phyloP scores from a whole-genome alignment of 225 moss, liverwort and hornwort genomes.

The Anthoceros angustus region DNA sequence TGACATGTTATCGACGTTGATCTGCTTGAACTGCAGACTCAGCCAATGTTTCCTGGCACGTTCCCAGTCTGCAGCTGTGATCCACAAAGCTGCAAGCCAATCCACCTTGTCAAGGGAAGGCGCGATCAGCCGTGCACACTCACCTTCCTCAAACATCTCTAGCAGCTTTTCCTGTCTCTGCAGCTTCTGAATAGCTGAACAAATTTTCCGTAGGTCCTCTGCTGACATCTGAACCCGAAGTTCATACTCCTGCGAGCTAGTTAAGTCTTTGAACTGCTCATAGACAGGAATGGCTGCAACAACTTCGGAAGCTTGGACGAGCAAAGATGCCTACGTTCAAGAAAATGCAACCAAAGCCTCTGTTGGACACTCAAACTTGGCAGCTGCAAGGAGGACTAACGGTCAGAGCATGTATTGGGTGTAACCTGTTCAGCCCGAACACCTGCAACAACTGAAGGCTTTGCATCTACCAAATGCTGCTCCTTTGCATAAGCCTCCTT shows the following conservation, averaged over 20 bases:
- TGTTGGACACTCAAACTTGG: background rate
- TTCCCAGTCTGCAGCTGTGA: slow-evolving; percentile 28
- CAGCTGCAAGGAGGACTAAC: background rate
- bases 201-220: slow-evolving; percentile 12
- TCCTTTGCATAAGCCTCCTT: slow-evolving; percentile 15
- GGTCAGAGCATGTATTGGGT: background rate
- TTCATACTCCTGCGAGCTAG: slow-evolving; percentile 24
- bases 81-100: slow-evolving; percentile 22
- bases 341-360: background rate
- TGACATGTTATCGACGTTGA: slow-evolving; percentile 28
- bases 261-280: slow-evolving; percentile 14
- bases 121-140: slow-evolving; percentile 18
- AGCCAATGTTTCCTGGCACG: slow-evolving; percentile 27
- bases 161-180: slow-evolving; percentile 22
- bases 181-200: slow-evolving; percentile 15
- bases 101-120: slow-evolving; percentile 21
- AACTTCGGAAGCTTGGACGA: slow-evolving; percentile 16
- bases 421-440: slow-evolving; percentile 28
- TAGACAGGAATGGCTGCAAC: slow-evolving; percentile 16
- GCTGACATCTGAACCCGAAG: slow-evolving; percentile 16
- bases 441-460: slow-evolving; percentile 16
- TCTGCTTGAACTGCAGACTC: slow-evolving; percentile 24
- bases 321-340: slow-evolving; percentile 13
- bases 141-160: slow-evolving; percentile 17
- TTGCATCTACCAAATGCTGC: slow-evolving; percentile 21